Evolutionary conservation across 192 early-diverging fungal genomes (phyloP).

Genomic region (Umbelopsis sp.): DNA sequence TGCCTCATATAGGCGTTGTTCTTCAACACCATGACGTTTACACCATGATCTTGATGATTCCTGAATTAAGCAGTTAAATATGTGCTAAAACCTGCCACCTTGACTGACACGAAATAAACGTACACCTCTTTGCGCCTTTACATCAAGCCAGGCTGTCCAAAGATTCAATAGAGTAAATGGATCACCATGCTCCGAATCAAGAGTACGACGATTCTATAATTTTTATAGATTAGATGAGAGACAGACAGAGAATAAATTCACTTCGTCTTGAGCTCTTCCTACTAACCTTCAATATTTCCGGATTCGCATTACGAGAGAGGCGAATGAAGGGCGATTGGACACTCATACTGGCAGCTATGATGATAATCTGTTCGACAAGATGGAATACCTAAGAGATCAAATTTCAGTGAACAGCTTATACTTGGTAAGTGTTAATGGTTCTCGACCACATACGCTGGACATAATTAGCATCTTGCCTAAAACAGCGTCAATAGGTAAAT

Average conservation of each 20-base stretch:
- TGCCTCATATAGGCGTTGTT: conserved; percentile 69
- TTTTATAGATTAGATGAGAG: background rate
- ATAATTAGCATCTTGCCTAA: conserved; percentile 71
- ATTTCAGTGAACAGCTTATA: background rate
- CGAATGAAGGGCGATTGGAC: conserved; percentile 66
- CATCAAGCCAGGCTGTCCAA: conserved; percentile 59
- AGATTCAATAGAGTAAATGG: conserved; percentile 67
- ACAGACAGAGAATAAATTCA: too few relatives aligned
- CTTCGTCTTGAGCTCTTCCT: background rate
- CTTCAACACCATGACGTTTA: conserved; percentile 61
- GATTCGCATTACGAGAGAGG: conserved; percentile 44
- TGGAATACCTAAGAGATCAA: conserved; percentile 40
- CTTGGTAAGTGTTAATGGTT: background rate
- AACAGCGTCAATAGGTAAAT: conserved; percentile 62
- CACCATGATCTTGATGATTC: conserved; percentile 63
- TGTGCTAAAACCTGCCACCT: background rate
- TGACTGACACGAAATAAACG: background rate
- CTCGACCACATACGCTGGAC: conserved; percentile 33
- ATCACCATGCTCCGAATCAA: conserved; percentile 62
- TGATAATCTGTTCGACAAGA: conserved; percentile 54
- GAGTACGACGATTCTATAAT: conserved; percentile 45
- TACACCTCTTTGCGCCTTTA: conserved; percentile 53
- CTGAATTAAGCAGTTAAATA: conserved; percentile 24
- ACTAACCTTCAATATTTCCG: conserved; percentile 53
- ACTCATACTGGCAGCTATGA: conserved; percentile 63